Evolutionary conservation across 75 land plant species (phyloP), one percentile per base, ranked within the genome.

Genomic region (Gnetum montanum): DNA sequence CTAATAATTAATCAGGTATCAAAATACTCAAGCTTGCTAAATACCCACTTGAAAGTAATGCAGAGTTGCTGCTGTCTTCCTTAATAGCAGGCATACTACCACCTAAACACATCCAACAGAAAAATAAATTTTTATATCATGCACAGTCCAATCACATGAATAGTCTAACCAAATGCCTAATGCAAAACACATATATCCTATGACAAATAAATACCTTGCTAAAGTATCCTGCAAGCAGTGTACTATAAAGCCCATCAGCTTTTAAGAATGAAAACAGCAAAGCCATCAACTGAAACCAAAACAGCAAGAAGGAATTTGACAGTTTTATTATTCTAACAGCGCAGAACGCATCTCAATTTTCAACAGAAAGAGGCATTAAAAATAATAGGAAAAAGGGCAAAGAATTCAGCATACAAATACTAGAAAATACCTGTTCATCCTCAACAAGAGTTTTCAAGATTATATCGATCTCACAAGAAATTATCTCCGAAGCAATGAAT

Each of bases 391-490:
- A n/a, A n/a, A n/a, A n/a, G n/a, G n/a, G n/a, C n/a, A n/a, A 57
- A 37, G 16, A 13, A 36, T 30, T 56, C 4, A 6, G 15, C 16
- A 62, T 30, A 19, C 15, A 43, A 15, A 31, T 11, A 20, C 8
- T 63, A 22, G 25, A 25, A 63, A 29, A 15, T 43, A 90, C 99
- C 88, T 86, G 89, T 59, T 86, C 97, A 69, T 90, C 93, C 56
- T 95, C 99, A 12, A 86, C 93, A 52, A 95, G 47, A 4, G 99
- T 82, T 65, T 81, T 95, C 30, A 90, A 73, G 19, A 95, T 86
- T 36, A 84, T 71, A 65, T 95, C 97, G 53, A 90, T 84, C 49
- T 90, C 99, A 74, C 99, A 95, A 7, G 93, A 84, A 60, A 95
- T 86, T 33, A 95, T 79, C 51, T 95, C 96, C 69, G 93, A 95